Conservation (phyloP, 257 asterid genomes). For the Solanum tarijense region DNA sequence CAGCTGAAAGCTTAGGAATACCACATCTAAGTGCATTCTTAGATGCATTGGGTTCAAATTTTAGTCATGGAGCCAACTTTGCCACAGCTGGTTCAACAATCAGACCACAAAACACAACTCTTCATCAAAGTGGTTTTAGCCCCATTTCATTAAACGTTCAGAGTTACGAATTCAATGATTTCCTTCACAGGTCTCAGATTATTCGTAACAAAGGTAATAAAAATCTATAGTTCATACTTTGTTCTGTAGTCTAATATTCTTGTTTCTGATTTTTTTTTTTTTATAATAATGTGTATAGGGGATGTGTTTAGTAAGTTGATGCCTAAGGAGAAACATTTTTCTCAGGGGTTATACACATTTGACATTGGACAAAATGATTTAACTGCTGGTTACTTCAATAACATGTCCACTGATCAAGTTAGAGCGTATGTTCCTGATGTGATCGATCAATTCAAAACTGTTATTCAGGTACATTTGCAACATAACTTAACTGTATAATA, state of each 20-base stretch:
- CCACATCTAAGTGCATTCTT: constrained; percentile 73
- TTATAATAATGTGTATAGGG: constrained; percentile 17
- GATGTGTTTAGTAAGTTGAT: constrained; percentile 34
- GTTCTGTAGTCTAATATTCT: background rate
- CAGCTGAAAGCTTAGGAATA: constrained; percentile 61
- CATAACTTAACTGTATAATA: too few species aligned
- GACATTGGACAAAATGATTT: constrained; percentile 90
- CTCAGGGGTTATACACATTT: constrained; percentile 57
- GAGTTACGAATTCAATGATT: constrained; percentile 43
- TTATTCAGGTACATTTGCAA: constrained; percentile 31
- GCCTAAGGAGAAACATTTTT: constrained; percentile 40
- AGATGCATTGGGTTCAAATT: constrained; percentile 81
- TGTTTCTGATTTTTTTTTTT: too few species aligned
- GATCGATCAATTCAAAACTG: constrained; percentile 47
- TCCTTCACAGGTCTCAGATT: constrained; percentile 47
- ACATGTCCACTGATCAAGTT: constrained; percentile 69
- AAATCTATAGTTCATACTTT: background rate
- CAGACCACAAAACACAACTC: constrained; percentile 71
- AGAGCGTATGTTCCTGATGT: constrained; percentile 62
- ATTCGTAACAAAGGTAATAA: constrained; percentile 37
- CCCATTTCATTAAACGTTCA: constrained; percentile 76
- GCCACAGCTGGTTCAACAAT: constrained; percentile 93
- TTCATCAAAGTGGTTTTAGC: constrained; percentile 70
- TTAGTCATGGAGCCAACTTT: constrained; percentile 80
- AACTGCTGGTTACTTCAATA: constrained; percentile 63